Base-by-base conservation (phyloP, 495 filamentous ascomycete genomes). In the Rusavskia elegans region DNA sequence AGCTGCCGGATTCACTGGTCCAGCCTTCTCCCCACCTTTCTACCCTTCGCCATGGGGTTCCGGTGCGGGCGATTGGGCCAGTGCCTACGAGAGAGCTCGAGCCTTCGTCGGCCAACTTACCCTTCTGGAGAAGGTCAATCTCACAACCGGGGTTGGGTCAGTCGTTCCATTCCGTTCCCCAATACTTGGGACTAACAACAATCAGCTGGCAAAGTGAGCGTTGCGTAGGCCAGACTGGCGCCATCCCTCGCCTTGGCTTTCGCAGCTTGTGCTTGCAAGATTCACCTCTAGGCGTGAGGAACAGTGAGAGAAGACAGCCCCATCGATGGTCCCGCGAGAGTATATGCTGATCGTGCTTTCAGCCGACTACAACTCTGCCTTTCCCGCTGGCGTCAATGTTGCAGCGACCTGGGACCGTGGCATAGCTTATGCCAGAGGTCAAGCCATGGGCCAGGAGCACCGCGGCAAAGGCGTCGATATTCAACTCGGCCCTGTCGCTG, bases 41-140 rank as follows among this genome's bases (percentile, higher is more conserved):
- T 97, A 95, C 66, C 89, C 89, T 17, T 82, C 87, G 13, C 87
- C 90, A 63, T 85, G 85, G 71, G 77, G 81, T n/a, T 82, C 84
- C 5, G 73, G 73, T 63, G 42, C 68, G 0, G 74, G 75, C 48
- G 80, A 79, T 49, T 96, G 90, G 90, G 70, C 75, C 35, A 78
- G 79, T 14, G 89, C 90, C 27, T 95, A 95, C 59, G 69, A 64
- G 21, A 87, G 90, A 62, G 90, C 90, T 1, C 76, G 77, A 55
- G 69, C 64, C 2, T 84, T 95, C 48, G 90, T 97, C 44, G 78
- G 77, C 42, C 81, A 92, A 65, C 73, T 97, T 67, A 96, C 89
- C 0, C 70, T 97, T 46, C 70, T 84, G 16, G 90, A 97, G 72
- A 97, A 96, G 72, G 85, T 96, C 64, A 96, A 96, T 64, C 63